phyloP scores from a whole-genome alignment of 2,329 filamentous ascomycete genomes.

The Colletotrichum spaethianum region DNA sequence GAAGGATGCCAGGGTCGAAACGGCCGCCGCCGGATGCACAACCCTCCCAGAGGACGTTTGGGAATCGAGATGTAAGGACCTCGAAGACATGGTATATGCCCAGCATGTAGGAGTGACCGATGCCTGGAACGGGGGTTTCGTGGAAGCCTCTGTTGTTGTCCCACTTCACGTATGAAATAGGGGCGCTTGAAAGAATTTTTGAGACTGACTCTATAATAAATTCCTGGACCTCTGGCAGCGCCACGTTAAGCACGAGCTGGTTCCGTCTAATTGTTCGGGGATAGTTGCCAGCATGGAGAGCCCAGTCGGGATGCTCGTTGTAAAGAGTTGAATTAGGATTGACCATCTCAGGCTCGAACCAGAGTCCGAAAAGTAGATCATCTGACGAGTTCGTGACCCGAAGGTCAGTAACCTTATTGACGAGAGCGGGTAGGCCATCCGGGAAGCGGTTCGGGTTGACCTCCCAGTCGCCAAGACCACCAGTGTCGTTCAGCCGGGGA shows the following conservation, averaged over 20 bases:
- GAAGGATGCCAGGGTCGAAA: slow-evolving; percentile 74
- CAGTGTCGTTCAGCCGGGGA: slow-evolving; percentile 69
- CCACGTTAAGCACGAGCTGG: slow-evolving; percentile 75
- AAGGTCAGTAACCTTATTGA: slow-evolving; percentile 65
- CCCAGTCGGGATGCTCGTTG: slow-evolving; percentile 75
- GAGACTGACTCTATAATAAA: slow-evolving; percentile 71
- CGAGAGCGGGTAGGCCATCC: slow-evolving; percentile 65
- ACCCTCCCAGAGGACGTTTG: slow-evolving; percentile 75
- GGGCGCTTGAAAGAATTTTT: slow-evolving; percentile 65
- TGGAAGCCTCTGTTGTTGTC: slow-evolving; percentile 78
- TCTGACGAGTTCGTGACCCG: slow-evolving; percentile 61
- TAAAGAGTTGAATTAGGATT: slow-evolving; percentile 75
- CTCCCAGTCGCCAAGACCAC: slow-evolving; percentile 75
- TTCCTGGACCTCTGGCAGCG: slow-evolving; percentile 72
- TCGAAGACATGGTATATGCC: slow-evolving; percentile 75
- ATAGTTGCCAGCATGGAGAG: slow-evolving; percentile 69
- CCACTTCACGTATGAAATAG: slow-evolving; percentile 76
- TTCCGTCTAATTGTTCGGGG: slow-evolving; percentile 68
- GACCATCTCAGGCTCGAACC: slow-evolving; percentile 80
- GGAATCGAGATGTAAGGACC: slow-evolving; percentile 70
- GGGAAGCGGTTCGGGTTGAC: slow-evolving; percentile 73
- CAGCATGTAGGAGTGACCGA: slow-evolving; percentile 72
- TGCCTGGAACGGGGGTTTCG: slow-evolving; percentile 68
- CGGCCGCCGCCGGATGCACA: slow-evolving; percentile 76
- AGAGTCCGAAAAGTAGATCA: slow-evolving; percentile 73